Evolutionary conservation across 1,139 yeast genomes (phyloP).

Genomic region (Lizanozyma gosingica): DNA sequence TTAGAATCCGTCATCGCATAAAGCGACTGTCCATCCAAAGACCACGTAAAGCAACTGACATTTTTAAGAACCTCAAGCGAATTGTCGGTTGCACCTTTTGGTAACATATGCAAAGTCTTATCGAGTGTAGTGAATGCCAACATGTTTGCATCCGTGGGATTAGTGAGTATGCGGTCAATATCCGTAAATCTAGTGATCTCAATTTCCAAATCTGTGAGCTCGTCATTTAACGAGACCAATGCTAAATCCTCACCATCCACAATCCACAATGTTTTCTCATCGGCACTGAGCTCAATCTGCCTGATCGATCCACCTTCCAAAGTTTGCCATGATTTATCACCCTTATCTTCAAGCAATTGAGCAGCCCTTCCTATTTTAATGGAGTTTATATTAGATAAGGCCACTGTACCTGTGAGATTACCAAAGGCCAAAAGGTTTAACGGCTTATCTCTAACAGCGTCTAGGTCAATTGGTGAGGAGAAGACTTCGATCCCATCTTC

Average conservation of each 20-base stretch:
- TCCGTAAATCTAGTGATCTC: not conserved
- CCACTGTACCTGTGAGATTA: slow-evolving; percentile 10
- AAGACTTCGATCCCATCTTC: slow-evolving; percentile 22
- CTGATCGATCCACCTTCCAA: not conserved
- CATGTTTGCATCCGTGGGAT: not conserved
- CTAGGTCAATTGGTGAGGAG: slow-evolving; percentile 19
- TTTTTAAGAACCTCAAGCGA: not conserved
- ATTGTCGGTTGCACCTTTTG: not conserved
- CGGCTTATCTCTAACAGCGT: slow-evolving; percentile 8
- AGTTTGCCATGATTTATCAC: not conserved
- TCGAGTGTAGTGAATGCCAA: not conserved
- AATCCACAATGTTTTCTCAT: not conserved
- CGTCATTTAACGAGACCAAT: not conserved
- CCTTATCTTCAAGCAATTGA: not conserved
- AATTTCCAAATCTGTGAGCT: not conserved
- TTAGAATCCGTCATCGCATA: not conserved
- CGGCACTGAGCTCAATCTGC: not conserved
- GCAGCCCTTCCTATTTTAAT: not conserved
- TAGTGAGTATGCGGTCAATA: not conserved
- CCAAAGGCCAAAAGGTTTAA: slow-evolving; percentile 24
- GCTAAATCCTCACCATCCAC: not conserved
- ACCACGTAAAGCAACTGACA: not conserved
- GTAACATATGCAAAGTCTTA: not conserved
- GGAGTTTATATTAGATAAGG: not conserved
- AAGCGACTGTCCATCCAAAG: not conserved